Percentiles rank a stretch among this genome's conserved stretches.
These are phyloP conservation scores for Cercospora zeina DNA, from an alignment of 2,329 filamentous ascomycete species.

Conservation along the genomic window DNA sequence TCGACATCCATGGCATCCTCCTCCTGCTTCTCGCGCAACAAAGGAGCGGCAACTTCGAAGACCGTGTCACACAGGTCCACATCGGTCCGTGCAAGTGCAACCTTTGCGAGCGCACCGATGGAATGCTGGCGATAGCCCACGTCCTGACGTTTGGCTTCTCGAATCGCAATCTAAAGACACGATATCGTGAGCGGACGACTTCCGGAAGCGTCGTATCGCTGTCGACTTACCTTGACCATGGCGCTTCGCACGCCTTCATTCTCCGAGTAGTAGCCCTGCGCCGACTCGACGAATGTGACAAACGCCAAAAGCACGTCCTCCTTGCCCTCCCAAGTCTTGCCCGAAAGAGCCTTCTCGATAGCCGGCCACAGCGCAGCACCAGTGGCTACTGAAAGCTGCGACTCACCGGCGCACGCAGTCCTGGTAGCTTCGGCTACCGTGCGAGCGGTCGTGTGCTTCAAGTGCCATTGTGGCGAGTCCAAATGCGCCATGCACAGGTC, in stretches of 20 bases:
- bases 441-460: conserved; percentile 85
- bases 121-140: conserved; percentile 77
- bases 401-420: conserved; percentile 56
- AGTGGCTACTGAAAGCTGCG: conserved; percentile 54
- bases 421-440: conserved; percentile 72
- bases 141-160: conserved; percentile 92
- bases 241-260: conserved; percentile 60
- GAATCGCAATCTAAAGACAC: conserved; percentile 63
- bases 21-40: conserved; percentile 57
- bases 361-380: conserved; percentile 68
- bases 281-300: conserved; percentile 71
- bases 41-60: conserved; percentile 61
- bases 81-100: conserved; percentile 67
- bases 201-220: not conserved
- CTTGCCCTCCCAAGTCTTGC: conserved; percentile 93
- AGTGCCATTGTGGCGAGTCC: conserved; percentile 79
- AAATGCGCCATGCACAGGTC: conserved; percentile 66
- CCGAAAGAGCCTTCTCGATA: conserved; percentile 74
- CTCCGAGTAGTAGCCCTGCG: conserved; percentile 60
- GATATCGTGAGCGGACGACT: conserved; percentile 22
- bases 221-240: conserved; percentile 62
- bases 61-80: conserved; percentile 70
- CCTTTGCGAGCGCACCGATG: conserved; percentile 69
- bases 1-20: conserved; percentile 72
- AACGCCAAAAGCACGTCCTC: conserved; percentile 79